Evolutionary conservation across 2,329 filamentous ascomycete species (phyloP).

Genomic region (Apiospora marii): DNA sequence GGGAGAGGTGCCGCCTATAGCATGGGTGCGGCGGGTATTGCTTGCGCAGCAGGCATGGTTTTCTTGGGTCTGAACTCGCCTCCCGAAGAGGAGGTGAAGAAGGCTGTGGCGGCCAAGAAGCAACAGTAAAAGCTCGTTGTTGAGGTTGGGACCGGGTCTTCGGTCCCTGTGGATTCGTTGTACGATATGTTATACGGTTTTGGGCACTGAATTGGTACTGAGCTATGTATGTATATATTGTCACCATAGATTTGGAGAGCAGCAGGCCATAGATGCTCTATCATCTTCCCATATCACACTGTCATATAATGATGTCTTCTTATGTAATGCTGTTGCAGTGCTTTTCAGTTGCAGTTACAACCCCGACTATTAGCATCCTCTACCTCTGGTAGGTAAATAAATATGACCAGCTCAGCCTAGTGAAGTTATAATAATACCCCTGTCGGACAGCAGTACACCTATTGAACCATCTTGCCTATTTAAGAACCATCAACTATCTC

Average conservation of each 20-base stretch:
- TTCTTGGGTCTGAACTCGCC: slow-evolving; percentile 77
- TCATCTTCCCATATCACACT: background rate
- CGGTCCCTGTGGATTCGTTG: background rate
- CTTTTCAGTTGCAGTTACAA: background rate
- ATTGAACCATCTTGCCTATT: background rate
- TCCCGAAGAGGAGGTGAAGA: slow-evolving; percentile 25
- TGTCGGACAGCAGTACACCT: background rate
- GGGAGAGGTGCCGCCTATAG: slow-evolving; percentile 86
- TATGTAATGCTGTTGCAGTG: background rate
- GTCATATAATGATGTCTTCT: background rate
- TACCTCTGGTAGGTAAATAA: background rate
- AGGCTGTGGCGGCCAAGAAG: slow-evolving; percentile 21
- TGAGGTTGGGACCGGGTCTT: background rate
- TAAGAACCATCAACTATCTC: background rate
- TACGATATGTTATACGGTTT: slow-evolving; percentile 1
- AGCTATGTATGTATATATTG: background rate
- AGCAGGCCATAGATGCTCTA: background rate
- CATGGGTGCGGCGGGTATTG: slow-evolving; percentile 81
- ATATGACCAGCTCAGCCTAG: background rate
- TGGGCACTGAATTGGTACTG: background rate
- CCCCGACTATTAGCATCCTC: background rate
- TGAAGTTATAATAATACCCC: background rate
- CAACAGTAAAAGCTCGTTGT: background rate
- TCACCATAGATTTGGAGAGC: background rate
- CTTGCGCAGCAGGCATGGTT: slow-evolving; percentile 74